Conservation (phyloP, 2,329 filamentous ascomycete genomes). For the Colletotrichum lentis region DNA sequence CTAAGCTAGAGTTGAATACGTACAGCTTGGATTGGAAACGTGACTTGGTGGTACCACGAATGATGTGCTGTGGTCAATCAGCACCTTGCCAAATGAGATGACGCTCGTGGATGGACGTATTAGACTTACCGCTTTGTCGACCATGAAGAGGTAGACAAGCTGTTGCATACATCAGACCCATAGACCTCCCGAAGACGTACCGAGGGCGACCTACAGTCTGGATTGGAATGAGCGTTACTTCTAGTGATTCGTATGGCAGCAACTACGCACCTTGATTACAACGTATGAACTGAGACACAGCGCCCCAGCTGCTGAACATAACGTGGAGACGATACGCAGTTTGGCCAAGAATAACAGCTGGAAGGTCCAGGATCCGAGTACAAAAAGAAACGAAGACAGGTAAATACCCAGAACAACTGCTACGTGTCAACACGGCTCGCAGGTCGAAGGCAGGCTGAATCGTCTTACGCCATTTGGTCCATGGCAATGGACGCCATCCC, state of each 20-base stretch:
- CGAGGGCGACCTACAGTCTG: background rate
- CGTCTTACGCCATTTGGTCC: constrained; percentile 10
- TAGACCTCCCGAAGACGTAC: background rate
- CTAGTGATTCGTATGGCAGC: background rate
- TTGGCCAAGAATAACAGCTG: background rate
- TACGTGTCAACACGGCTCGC: background rate
- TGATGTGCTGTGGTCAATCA: constrained; percentile 8
- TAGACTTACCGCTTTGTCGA: constrained; percentile 19
- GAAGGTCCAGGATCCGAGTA: constrained; percentile 12
- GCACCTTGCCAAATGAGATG: no score
- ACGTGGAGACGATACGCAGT: background rate
- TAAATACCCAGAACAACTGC: constrained; percentile 11
- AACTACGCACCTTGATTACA: constrained; percentile 11
- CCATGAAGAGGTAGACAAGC: constrained; percentile 22
- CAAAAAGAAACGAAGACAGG: constrained; percentile 3
- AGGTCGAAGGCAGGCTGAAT: background rate
- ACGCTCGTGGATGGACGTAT: background rate
- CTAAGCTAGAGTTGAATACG: constrained; percentile 1
- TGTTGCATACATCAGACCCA: background rate
- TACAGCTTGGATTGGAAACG: constrained; percentile 21
- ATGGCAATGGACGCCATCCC: constrained; percentile 8
- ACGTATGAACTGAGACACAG: constrained; percentile 7
- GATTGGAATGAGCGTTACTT: background rate
- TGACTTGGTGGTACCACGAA: constrained; percentile 9
- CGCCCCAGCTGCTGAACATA: constrained; percentile 11